Evolutionary conservation across 2,329 filamentous ascomycete genomes (phyloP).

Genomic region (Hymenotorrendiella dingleyae): DNA sequence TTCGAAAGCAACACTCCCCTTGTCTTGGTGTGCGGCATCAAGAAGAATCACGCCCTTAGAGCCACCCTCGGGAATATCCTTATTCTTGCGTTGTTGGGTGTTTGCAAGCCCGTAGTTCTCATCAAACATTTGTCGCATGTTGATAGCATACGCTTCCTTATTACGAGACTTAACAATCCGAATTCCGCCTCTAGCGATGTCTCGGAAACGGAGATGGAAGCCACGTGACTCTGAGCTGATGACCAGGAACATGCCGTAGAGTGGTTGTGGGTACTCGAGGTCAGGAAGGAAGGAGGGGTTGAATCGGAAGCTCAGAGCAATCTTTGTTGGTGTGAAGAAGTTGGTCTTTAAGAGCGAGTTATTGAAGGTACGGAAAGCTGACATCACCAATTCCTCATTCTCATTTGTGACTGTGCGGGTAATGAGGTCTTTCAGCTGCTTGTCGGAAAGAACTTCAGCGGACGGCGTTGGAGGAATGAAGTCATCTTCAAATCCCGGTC

Average conservation of each 20-base stretch:
- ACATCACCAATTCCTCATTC: constrained; percentile 98
- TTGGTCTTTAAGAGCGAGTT: constrained; percentile 92
- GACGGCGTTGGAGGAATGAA: constrained; percentile 49
- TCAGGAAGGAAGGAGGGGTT: constrained; percentile 83
- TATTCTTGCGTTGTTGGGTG: constrained; percentile 99
- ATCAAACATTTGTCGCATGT: constrained; percentile 92
- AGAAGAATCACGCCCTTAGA: constrained; percentile 97
- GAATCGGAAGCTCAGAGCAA: constrained; percentile 92
- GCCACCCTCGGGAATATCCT: constrained; percentile 96
- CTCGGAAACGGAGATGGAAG: constrained; percentile 95
- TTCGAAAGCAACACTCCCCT: constrained; percentile 86
- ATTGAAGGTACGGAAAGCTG: constrained; percentile 94
- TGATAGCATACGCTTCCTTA: constrained; percentile 93
- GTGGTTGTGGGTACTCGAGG: constrained; percentile 85
- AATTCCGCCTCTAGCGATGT: constrained; percentile 94
- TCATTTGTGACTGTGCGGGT: constrained; percentile 79
- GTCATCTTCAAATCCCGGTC: constrained; percentile 46
- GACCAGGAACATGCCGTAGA: constrained; percentile 98
- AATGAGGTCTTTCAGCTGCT: constrained; percentile 69
- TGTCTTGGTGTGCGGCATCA: constrained; percentile 90
- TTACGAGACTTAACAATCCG: constrained; percentile 98
- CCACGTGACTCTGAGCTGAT: constrained; percentile 95
- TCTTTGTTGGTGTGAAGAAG: constrained; percentile 90
- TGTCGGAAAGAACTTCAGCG: constrained; percentile 68
- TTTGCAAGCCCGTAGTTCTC: constrained; percentile 98